Percentiles rank a stretch among this genome's conserved stretches.
Conservation (phyloP, 352 stramenopile genomes). For the Sclerospora graminicola region DNA sequence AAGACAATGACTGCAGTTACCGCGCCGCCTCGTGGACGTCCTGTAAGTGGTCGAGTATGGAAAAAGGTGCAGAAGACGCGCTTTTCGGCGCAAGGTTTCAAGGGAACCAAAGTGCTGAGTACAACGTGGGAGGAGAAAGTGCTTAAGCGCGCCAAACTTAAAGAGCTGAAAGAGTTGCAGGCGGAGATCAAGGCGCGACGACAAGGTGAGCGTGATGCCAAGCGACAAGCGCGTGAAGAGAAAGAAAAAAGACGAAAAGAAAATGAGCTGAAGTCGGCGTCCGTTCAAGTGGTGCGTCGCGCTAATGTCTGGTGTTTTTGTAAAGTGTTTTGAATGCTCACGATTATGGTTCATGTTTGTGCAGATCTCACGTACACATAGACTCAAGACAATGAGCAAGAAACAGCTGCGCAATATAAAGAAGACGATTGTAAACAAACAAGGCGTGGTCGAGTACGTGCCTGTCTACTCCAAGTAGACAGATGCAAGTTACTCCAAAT, state of each 20-base stretch:
- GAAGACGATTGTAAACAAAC: constrained; percentile 89
- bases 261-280: constrained; percentile 86
- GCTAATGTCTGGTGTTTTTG: constrained; percentile 1
- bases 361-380: constrained; percentile 77
- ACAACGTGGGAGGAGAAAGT: constrained; percentile 85
- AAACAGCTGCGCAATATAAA: constrained; percentile 88
- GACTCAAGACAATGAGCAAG: constrained; percentile 89
- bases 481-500: neutral
- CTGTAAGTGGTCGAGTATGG: constrained; percentile 71
- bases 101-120: constrained; percentile 73
- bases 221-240: constrained; percentile 70
- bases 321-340: neutral
- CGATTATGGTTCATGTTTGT: constrained; percentile 1
- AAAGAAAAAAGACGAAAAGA: constrained; percentile 81
- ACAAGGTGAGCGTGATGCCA: constrained; percentile 63
- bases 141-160: constrained; percentile 58
- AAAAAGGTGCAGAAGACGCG: constrained; percentile 78
- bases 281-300: constrained; percentile 73
- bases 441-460: constrained; percentile 85
- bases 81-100: constrained; percentile 64
- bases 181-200: constrained; percentile 66
- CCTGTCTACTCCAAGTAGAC: constrained; percentile 76
- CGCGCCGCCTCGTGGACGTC: constrained; percentile 35
- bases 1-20: constrained; percentile 6
- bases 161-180: constrained; percentile 81